phyloP scores from a whole-genome alignment of 805 yeast genomes.

The Kodamaea kaohsiungensis region DNA sequence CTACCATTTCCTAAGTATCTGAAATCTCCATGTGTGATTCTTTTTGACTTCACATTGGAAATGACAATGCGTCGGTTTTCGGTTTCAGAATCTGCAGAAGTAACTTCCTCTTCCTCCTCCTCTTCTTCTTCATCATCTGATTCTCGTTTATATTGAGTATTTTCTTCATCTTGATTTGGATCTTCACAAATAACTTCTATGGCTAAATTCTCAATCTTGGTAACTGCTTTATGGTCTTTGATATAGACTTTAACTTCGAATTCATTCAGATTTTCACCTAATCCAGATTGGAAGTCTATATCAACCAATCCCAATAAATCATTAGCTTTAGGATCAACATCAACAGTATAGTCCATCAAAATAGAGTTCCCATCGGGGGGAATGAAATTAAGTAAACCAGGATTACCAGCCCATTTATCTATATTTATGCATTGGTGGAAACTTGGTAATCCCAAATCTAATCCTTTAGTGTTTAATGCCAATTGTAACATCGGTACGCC shows the following conservation, averaged over 20 bases:
- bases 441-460: conserved; percentile 55
- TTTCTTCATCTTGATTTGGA: neutral
- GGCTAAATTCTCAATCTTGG: conserved; percentile 33
- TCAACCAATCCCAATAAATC: conserved; percentile 52
- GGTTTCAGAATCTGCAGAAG: conserved; percentile 18
- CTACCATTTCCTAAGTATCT: conserved; percentile 50
- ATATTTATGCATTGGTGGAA: conserved; percentile 71
- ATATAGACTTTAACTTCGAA: conserved; percentile 61
- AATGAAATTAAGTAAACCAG: conserved; percentile 59
- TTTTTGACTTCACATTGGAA: conserved; percentile 50
- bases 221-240: conserved; percentile 27
- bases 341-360: conserved; percentile 64
- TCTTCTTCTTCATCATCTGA: conserved; percentile 1
- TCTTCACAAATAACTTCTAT: conserved; percentile 28
- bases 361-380: conserved; percentile 86
- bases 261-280: conserved; percentile 55
- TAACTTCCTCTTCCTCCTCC: neutral
- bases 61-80: conserved; percentile 11
- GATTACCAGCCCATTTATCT: conserved; percentile 48
- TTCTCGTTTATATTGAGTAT: neutral
- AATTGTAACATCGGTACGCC: conserved; percentile 76
- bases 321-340: conserved; percentile 34
- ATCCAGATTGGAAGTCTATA: conserved; percentile 53
- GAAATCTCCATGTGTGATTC: conserved; percentile 80
- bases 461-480: conserved; percentile 44